These are phyloP conservation scores for Dictyostelium brefeldianum DNA, from an alignment of 78 protist species.

Conservation along the genomic window DNA sequence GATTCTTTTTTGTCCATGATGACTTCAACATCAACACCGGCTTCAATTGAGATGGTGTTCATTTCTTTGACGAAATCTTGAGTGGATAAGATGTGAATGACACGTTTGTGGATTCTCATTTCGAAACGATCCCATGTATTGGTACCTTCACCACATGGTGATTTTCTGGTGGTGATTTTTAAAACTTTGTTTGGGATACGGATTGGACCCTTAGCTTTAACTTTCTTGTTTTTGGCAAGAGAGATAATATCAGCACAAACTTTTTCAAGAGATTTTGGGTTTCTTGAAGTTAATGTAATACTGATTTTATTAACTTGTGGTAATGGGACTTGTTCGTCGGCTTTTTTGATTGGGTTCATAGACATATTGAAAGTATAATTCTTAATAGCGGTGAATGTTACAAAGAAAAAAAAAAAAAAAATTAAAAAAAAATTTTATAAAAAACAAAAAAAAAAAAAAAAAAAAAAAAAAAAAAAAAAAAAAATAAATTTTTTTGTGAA, in stretches of 20 bases:
- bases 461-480: neutral
- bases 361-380: conserved; percentile 56
- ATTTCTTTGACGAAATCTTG: conserved; percentile 96
- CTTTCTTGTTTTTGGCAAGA: conserved; percentile 93
- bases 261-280: conserved; percentile 97
- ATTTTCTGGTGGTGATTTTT: conserved; percentile 98
- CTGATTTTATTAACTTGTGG: conserved; percentile 91
- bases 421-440: conserved; percentile 28
- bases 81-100: conserved; percentile 97
- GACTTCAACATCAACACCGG: conserved; percentile 98
- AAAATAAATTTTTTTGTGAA: neutral
- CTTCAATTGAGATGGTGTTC: conserved; percentile 90
- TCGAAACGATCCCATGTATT: conserved; percentile 99
- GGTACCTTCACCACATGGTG: conserved; percentile 99
- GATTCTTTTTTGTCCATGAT: conserved; percentile 78
- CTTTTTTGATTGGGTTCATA: conserved; percentile 78
- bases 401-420: neutral
- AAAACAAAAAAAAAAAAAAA: neutral
- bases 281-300: conserved; percentile 97
- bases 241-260: conserved; percentile 96
- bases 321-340: conserved; percentile 14
- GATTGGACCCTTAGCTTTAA: conserved; percentile 98
- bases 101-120: conserved; percentile 99
- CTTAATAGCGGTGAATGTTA: conserved; percentile 3
- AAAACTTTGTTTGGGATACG: conserved; percentile 99